Evolutionary conservation across 1,139 yeast genomes (phyloP), one percentile per base, ranked within the genome.

Genomic region (Debaryomycetaceae sp.): DNA sequence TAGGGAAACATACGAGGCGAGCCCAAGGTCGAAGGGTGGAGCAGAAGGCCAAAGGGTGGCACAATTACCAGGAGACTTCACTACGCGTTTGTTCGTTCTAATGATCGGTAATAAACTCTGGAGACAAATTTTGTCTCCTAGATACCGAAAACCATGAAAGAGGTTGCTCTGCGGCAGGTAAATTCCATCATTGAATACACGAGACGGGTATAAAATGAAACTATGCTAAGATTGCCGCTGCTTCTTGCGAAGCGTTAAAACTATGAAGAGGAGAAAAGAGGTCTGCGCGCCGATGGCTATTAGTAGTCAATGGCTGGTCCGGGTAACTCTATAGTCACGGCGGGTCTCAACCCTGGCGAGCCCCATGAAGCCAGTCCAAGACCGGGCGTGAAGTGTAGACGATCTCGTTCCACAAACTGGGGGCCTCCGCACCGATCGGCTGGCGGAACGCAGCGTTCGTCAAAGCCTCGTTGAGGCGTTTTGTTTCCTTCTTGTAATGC

Each of bases 161-260:
- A 21, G 16, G 30, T 51, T 44, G 30, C 25, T 56, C 48, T 65
- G 37, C 57, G 71, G 70, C 71, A 65, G 58, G 52, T 39, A 51
- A 58, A 58, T 61, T 64, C 72, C 72, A 65, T 65, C 72, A 63
- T 62, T 56, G 41, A 46, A 57, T 58, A 59, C 67, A 61, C 48
- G 46, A 51, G 32, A 27, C 28, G 35, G 20, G 61, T 56, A 56
- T 48, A 46, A 42, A 53, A 61, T 62, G 72, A 65, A 65, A 65
- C 72, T 65, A 65, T 65, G 71, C 71, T 60, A 47, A 61, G 58
- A 49, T 56, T 63, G 68, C 67, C 68, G 59, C 25, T 23, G 21
- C 29, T 25, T 30, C 29, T 18, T 27, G 23, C 11, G 14, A 27
- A 27, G n/a, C 12, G n/a, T n/a, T 23, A 14, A 14, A 26, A 18